Evolutionary conservation across 768 basidiomycete species (phyloP).

Genomic region (Pulveroboletus sp.): DNA sequence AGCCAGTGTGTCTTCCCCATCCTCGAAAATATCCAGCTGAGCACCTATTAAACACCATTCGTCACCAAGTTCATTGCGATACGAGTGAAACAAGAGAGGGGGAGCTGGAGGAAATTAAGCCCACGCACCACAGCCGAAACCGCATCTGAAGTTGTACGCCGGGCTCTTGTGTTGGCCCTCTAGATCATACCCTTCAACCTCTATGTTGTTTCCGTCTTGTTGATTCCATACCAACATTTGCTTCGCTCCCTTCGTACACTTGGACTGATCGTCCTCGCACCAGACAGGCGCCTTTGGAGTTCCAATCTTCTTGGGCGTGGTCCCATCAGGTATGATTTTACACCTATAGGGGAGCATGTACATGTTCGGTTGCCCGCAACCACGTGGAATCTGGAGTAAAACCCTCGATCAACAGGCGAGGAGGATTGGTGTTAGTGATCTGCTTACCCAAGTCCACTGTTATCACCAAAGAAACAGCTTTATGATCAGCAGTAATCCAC

Average conservation of each 20-base stretch:
- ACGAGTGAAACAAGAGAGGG: not conserved
- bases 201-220: conserved; percentile 3
- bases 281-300: not conserved
- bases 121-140: conserved; percentile 11
- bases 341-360: conserved; percentile 3
- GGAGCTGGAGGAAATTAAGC: too few species aligned
- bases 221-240: conserved; percentile 4
- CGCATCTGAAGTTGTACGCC: conserved; percentile 13
- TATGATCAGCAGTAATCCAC: not conserved
- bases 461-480: not conserved
- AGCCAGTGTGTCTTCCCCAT: not conserved
- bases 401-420: not conserved
- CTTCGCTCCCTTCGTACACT: conserved; percentile 14
- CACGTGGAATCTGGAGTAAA: conserved; percentile 1
- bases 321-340: not conserved
- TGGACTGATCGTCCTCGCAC: conserved; percentile 2
- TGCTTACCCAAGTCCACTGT: conserved; percentile 12
- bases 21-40: conserved; percentile 17
- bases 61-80: not conserved
- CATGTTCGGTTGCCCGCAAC: conserved; percentile 9
- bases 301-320: conserved; percentile 4
- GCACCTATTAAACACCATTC: conserved; percentile 6
- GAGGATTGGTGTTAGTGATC: too few species aligned
- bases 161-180: not conserved
- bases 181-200: not conserved